Conservation (phyloP, 345 rosid species). For the Iberis pinnata region DNA sequence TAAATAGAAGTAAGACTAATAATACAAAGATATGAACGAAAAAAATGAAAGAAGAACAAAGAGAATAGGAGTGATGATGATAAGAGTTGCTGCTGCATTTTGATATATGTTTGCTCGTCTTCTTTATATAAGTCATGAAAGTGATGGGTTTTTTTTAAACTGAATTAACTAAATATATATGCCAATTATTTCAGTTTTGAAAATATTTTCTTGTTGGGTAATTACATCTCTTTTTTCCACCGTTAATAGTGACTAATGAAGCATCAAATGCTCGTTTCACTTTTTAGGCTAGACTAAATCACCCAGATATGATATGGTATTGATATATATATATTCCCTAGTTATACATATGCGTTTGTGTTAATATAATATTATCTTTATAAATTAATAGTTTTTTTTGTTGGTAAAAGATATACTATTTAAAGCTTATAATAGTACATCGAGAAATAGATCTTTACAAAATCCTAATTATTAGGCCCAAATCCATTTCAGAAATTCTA, state of each 20-base stretch:
- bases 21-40: slow-evolving; percentile 26
- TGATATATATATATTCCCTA: too few relatives aligned
- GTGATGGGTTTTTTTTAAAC: neutral
- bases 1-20: slow-evolving; percentile 12
- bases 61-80: slow-evolving; percentile 28
- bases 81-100: slow-evolving; percentile 37
- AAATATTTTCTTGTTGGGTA: slow-evolving; percentile 13
- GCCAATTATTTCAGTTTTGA: slow-evolving; percentile 23
- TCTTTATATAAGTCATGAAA: slow-evolving; percentile 30
- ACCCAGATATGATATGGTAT: neutral
- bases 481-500: too few relatives aligned
- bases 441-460: too few relatives aligned
- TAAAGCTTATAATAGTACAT: too few relatives aligned
- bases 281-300: slow-evolving; percentile 24
- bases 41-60: slow-evolving; percentile 21
- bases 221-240: slow-evolving; percentile 33
- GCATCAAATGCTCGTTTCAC: slow-evolving; percentile 35
- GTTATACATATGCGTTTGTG: too few relatives aligned
- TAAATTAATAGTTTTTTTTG: too few relatives aligned
- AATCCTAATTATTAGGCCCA: too few relatives aligned
- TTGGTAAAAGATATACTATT: too few relatives aligned
- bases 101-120: neutral
- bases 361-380: too few relatives aligned
- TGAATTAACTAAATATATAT: neutral
- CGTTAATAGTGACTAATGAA: slow-evolving; percentile 29